Conservation (phyloP, 108 stramenopile genomes). For the Nannochloropsis oceanica region DNA sequence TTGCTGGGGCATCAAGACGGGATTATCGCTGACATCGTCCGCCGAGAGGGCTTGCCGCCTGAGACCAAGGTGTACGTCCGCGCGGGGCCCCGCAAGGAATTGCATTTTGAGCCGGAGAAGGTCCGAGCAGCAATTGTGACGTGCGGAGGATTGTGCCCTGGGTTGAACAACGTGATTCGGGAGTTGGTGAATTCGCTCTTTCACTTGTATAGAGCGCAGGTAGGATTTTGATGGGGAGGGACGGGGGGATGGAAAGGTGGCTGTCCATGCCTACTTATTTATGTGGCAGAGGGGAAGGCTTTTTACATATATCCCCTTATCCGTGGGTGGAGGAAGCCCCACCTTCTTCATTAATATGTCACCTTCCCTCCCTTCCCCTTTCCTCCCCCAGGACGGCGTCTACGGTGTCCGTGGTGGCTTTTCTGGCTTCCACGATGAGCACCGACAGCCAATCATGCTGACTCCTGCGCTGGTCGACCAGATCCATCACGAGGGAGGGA, state of each 20-base stretch:
- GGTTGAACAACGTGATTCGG: conserved; percentile 88
- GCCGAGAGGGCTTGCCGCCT: background rate
- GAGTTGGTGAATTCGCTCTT: conserved; percentile 64
- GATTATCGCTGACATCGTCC: background rate
- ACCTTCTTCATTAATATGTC: background rate
- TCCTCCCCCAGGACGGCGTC: background rate
- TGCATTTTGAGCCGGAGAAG: conserved; percentile 73
- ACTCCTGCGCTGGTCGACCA: conserved; percentile 52
- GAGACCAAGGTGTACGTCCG: background rate
- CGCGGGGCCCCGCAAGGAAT: conserved; percentile 44
- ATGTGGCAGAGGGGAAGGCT: background rate
- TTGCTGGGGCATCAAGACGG: background rate
- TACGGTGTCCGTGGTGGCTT: conserved; percentile 76
- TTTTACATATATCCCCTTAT: background rate
- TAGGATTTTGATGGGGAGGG: conserved; percentile 34
- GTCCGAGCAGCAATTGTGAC: conserved; percentile 93
- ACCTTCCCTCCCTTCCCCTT: background rate
- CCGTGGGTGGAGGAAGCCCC: background rate
- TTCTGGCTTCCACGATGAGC: conserved; percentile 52
- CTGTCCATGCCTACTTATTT: background rate
- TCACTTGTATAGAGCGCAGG: conserved; percentile 66
- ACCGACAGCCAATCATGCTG: conserved; percentile 13
- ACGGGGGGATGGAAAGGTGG: background rate
- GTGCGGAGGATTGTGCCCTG: conserved; percentile 90
- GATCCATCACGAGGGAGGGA: conserved; percentile 87